phyloP scores from a whole-genome alignment of 2,329 filamentous ascomycete genomes.

The Trichoderma lentiforme region DNA sequence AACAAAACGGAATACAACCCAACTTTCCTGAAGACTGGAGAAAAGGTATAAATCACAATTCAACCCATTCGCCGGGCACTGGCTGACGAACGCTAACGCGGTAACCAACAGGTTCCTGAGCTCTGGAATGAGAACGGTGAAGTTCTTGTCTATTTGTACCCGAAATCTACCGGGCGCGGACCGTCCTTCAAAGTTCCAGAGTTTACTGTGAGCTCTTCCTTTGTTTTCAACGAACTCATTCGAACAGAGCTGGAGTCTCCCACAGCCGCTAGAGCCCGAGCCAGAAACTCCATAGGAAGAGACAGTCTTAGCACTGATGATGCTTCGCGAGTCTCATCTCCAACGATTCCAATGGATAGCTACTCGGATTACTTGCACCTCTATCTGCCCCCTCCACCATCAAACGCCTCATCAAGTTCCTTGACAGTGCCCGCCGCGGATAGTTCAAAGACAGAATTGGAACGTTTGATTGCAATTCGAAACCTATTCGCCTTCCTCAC shows the following conservation, averaged over 20 bases:
- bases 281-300: slow-evolving; percentile 46
- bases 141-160: slow-evolving; percentile 56
- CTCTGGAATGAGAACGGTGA: slow-evolving; percentile 61
- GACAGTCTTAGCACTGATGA: slow-evolving; percentile 49
- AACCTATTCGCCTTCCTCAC: slow-evolving; percentile 66
- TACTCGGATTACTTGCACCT: slow-evolving; percentile 44
- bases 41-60: slow-evolving; percentile 44
- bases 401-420: slow-evolving; percentile 32
- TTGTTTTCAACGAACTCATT: slow-evolving; percentile 52
- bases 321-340: slow-evolving; percentile 40
- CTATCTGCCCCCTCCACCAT: slow-evolving; percentile 50
- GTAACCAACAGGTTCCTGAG: slow-evolving; percentile 53
- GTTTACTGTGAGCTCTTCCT: slow-evolving; percentile 52
- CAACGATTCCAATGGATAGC: slow-evolving; percentile 36
- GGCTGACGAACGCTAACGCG: neutral
- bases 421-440: slow-evolving; percentile 33
- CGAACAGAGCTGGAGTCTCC: slow-evolving; percentile 41
- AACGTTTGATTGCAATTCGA: slow-evolving; percentile 56
- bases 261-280: slow-evolving; percentile 32
- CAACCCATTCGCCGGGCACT: neutral
- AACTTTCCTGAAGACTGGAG: slow-evolving; percentile 48
- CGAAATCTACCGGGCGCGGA: slow-evolving; percentile 46
- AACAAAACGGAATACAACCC: slow-evolving; percentile 55
- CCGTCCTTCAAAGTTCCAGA: slow-evolving; percentile 60
- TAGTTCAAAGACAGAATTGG: slow-evolving; percentile 41